A percentile compares a stretch with the other conserved stretches of the same genome.
Evolutionary conservation across 2,329 filamentous ascomycete species (phyloP).

Genomic region (Aureobasidium musti): DNA sequence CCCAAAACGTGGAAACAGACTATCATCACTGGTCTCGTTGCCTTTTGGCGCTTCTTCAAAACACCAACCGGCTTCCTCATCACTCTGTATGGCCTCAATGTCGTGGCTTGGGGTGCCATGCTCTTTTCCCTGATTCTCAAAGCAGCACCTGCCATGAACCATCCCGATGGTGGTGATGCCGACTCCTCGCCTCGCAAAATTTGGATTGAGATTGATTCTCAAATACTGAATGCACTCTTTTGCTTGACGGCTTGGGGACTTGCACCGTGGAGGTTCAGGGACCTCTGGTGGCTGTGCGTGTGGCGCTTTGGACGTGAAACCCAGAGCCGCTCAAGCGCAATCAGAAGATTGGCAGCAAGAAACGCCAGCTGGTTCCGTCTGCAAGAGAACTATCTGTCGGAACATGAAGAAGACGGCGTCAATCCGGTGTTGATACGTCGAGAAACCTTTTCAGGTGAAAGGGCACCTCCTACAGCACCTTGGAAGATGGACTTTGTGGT

Average conservation of each 20-base stretch:
- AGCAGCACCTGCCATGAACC: conserved; percentile 65
- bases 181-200: conserved; percentile 67
- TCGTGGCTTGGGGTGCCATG: conserved; percentile 91
- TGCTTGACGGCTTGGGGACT: conserved; percentile 84
- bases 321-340: not conserved
- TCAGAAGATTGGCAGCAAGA: conserved; percentile 20
- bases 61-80: conserved; percentile 77
- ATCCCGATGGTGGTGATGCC: conserved; percentile 40
- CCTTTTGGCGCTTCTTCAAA: conserved; percentile 71
- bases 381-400: not conserved
- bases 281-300: conserved; percentile 66
- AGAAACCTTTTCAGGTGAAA: conserved; percentile 62
- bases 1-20: conserved; percentile 13
- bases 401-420: not conserved
- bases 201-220: conserved; percentile 84
- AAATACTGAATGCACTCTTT: conserved; percentile 81
- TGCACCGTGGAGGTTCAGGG: conserved; percentile 80
- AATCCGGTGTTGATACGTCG: not conserved
- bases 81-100: conserved; percentile 75
- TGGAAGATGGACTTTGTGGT: conserved; percentile 82
- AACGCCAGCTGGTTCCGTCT: conserved; percentile 28
- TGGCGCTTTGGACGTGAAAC: conserved; percentile 8
- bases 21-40: conserved; percentile 44
- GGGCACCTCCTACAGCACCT: conserved; percentile 64
- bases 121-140: conserved; percentile 81